Evolutionary conservation across 164 flowering plant genomes (phyloP), one percentile per base, ranked within the genome.

Genomic region (Houttuynia cordata): DNA sequence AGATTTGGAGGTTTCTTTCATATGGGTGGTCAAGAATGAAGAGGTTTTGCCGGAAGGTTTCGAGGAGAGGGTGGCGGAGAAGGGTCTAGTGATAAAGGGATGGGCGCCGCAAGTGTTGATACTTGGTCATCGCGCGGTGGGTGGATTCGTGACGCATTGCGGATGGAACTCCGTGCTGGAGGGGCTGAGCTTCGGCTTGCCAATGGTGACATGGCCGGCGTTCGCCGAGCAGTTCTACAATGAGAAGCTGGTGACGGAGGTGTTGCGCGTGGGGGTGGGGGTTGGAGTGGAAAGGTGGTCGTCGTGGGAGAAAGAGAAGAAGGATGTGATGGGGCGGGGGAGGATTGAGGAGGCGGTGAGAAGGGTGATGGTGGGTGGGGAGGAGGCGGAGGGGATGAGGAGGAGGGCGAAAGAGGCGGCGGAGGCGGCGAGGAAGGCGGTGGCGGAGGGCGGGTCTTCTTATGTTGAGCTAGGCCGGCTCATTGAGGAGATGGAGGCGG

Each of bases 41-140:
- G 57, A 57, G 10, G 56, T 57, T 6, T 40, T 73, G 50, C 61
- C 65, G 0, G 55, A 62, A 18, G 77, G 64, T 0, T 70, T 73
- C 22, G 72, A 71, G 51, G 64, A 70, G 24, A 56, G 73, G 50
- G 59, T 53, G 53, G 39, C 53, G 39, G 66, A 53, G 17, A 70
- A 62, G 52, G 81, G 79, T 0, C 47, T 73, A 39, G 25, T 78
- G 19, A 68, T 75, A 14, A 65, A 67, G 40, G 79, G 77, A 7
- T 75, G 77, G 81, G 81, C 81, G 3, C 81, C 81, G 3, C 79
- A 78, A 53, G 47, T 75, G 12, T 37, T 71, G 12, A 78, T 73
- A 13, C 64, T 78, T 0, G 57, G 57, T 15, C 81, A 75, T 53
- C 60, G 53, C 0, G 70, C 79, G 0, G 47, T 67, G 8, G 78